Evolutionary conservation across 1,284 basidiomycete species (phyloP).

Genomic region (Puccinia sorghi): DNA sequence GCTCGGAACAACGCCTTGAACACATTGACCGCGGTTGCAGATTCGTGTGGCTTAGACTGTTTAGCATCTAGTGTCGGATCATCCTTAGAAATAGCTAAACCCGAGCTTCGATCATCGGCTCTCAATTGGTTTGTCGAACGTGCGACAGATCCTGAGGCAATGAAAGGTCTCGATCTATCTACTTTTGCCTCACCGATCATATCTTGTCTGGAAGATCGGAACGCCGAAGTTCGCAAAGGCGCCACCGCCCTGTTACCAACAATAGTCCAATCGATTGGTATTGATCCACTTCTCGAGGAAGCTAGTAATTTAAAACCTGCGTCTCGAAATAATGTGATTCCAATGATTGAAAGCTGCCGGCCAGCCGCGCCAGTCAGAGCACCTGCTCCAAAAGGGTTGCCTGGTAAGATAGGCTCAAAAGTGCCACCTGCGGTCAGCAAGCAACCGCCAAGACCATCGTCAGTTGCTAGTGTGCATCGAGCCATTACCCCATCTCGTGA

Average conservation of each 20-base stretch:
- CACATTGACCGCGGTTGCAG: conserved; percentile 79
- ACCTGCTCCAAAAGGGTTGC: conserved; percentile 51
- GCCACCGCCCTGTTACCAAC: conserved; percentile 79
- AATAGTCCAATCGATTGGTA: conserved; percentile 76
- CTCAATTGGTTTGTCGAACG: conserved; percentile 81
- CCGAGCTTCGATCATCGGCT: conserved; percentile 79
- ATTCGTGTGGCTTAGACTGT: conserved; percentile 77
- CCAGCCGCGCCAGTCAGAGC: conserved; percentile 34
- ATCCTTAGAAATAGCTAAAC: conserved; percentile 82
- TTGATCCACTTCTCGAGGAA: conserved; percentile 81
- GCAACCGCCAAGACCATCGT: conserved; percentile 52
- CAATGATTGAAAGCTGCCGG: conserved; percentile 73
- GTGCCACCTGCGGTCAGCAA: conserved; percentile 49
- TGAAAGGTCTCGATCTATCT: conserved; percentile 68
- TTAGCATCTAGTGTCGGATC: conserved; percentile 76
- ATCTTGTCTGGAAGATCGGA: conserved; percentile 85
- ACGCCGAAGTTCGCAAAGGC: conserved; percentile 84
- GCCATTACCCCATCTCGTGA: conserved; percentile 57
- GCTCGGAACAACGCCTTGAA: conserved; percentile 76
- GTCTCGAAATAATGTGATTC: conserved; percentile 78
- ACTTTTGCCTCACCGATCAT: conserved; percentile 73
- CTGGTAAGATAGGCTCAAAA: conserved; percentile 13
- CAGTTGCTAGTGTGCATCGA: conserved; percentile 52
- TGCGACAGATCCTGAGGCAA: conserved; percentile 65
- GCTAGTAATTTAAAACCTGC: conserved; percentile 87